Conservation (phyloP, 139 green algal species). For the Chlorella sp. region DNA sequence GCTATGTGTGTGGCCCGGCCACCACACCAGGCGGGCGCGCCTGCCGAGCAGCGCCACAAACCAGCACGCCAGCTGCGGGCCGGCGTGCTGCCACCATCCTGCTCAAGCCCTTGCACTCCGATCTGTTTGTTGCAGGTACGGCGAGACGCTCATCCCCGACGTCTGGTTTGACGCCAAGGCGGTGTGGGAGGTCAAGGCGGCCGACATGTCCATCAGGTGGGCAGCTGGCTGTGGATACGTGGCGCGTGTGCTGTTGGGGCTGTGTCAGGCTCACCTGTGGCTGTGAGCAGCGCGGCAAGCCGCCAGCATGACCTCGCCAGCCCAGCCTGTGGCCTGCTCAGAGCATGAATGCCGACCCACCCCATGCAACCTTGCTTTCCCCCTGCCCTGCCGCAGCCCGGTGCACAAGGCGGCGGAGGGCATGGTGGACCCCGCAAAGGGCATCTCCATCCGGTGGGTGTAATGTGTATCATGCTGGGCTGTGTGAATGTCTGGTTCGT, state of each 20-base stretch:
- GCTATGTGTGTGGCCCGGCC: too few relatives aligned
- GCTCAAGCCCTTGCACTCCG: too few relatives aligned
- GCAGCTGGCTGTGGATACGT: too few relatives aligned
- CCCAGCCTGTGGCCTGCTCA: neutral
- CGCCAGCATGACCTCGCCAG: too few relatives aligned
- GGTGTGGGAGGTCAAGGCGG: slow-evolving; percentile 98
- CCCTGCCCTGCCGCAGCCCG: slow-evolving; percentile 47
- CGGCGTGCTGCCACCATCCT: too few relatives aligned
- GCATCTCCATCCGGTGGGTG: slow-evolving; percentile 87
- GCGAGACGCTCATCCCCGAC: slow-evolving; percentile 79
- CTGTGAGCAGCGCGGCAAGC: neutral
- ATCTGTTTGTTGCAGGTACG: slow-evolving; percentile 60
- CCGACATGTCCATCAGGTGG: slow-evolving; percentile 91
- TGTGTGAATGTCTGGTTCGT: too few relatives aligned
- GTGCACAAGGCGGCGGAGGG: slow-evolving; percentile 89
- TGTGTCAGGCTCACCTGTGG: neutral
- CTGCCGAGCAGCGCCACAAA: too few relatives aligned
- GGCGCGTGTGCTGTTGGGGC: neutral
- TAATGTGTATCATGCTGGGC: too few relatives aligned
- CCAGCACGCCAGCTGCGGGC: too few relatives aligned
- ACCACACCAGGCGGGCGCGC: too few relatives aligned
- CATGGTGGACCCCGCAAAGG: slow-evolving; percentile 80
- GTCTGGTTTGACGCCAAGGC: slow-evolving; percentile 92
- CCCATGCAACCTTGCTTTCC: neutral
- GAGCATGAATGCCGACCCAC: neutral